Conservation (phyloP, 2,329 filamentous ascomycete genomes). For the Sarocladiaceae sp. region DNA sequence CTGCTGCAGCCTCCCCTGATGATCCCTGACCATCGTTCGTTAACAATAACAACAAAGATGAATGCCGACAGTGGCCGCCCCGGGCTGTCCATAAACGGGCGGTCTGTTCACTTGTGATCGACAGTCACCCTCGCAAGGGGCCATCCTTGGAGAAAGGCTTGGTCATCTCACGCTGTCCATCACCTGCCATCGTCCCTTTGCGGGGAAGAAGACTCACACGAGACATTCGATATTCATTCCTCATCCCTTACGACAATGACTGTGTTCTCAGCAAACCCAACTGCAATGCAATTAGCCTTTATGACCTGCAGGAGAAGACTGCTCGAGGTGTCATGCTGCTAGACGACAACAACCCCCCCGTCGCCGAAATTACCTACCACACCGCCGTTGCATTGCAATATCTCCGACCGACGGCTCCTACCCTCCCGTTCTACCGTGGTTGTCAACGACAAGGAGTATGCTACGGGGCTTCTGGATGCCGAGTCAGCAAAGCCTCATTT, state of each 20-base stretch:
- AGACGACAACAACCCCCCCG: neutral
- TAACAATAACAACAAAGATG: slow-evolving; percentile 1
- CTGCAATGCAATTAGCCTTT: no score
- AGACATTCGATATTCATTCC: neutral
- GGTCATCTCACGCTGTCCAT: no score
- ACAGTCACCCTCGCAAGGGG: neutral
- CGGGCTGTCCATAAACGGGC: neutral
- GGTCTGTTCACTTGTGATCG: neutral
- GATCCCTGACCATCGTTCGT: neutral
- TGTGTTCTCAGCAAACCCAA: no score
- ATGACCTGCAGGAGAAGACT: no score
- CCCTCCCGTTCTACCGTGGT: neutral
- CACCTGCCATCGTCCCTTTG: slow-evolving; percentile 1
- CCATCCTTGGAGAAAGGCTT: no score
- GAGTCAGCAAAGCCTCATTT: neutral
- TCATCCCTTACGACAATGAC: neutral
- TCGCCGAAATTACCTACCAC: slow-evolving; percentile 6
- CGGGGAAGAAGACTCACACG: neutral
- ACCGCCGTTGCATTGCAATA: slow-evolving; percentile 5
- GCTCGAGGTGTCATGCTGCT: neutral
- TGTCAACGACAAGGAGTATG: neutral
- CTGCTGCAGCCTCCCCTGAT: slow-evolving; percentile 3
- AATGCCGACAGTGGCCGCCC: neutral
- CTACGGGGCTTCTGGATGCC: neutral
- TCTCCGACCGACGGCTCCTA: neutral